phyloP scores from a whole-genome alignment of 768 basidiomycete species.

The Erythrobasidium yunnanense region DNA sequence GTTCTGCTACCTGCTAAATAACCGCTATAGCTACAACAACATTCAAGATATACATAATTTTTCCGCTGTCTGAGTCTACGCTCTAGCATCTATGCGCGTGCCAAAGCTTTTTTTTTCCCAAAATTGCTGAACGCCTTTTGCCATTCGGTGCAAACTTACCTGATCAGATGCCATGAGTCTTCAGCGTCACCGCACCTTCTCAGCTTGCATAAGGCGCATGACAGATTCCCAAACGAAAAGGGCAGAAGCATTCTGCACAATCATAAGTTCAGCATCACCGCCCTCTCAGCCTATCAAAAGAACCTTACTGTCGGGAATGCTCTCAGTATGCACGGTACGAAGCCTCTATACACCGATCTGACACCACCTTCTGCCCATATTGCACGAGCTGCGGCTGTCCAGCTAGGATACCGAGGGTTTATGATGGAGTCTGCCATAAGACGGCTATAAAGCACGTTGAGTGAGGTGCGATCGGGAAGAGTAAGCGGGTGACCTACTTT shows the following conservation, averaged over 20 bases:
- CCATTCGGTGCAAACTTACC: too few relatives aligned
- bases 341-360: slow-evolving; percentile 34
- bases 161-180: too few relatives aligned
- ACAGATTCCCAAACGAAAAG: slow-evolving; percentile 33
- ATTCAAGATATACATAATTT: too few relatives aligned
- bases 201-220: slow-evolving; percentile 31
- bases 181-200: slow-evolving; percentile 25
- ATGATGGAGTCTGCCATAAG: slow-evolving; percentile 34
- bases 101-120: too few relatives aligned
- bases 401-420: slow-evolving; percentile 32
- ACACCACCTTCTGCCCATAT: slow-evolving; percentile 34
- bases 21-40: too few relatives aligned
- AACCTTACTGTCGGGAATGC: slow-evolving; percentile 34
- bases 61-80: too few relatives aligned
- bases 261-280: neutral
- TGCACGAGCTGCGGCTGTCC: slow-evolving; percentile 9
- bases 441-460: slow-evolving; percentile 22
- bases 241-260: slow-evolving; percentile 33
- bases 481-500: slow-evolving; percentile 49
- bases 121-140: too few relatives aligned
- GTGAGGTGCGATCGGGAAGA: neutral
- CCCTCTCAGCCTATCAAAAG: neutral
- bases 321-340: slow-evolving; percentile 32
- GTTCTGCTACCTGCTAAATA: too few relatives aligned
- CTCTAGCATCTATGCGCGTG: too few relatives aligned